Base-by-base conservation (phyloP, 495 filamentous ascomycete species). In the Aspergillus incahuasiensis region DNA sequence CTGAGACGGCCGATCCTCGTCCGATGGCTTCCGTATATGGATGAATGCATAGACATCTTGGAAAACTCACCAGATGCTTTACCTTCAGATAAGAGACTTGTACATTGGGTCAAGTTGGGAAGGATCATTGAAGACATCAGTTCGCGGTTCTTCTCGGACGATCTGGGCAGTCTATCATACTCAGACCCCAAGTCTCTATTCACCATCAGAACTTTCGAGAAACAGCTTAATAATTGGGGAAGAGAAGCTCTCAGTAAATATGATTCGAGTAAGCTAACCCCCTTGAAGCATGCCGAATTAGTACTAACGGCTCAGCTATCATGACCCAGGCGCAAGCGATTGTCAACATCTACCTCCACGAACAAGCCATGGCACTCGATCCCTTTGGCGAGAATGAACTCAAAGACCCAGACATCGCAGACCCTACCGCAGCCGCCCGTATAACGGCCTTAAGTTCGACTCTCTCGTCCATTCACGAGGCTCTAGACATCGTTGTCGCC, bases 91-190 rank as follows among this genome's bases (percentile, higher is more conserved):
- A 83, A 76, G 59, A 73, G 80, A 7, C 70, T 96, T 13, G 82
- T 86, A 50, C 87, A 92, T 57, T 85, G 89, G 74, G 82, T 91
- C 6, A 87, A 83, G 63, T 78, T 90, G 34, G 89, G 88, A 47
- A 83, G 82, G 51, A 84, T 96, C 34, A 87, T 87, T 19, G 92
- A 97, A 59, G 89, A 95, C 50, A 79, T 92, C 35, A 85, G 86
- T 7, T 72, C 79, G 15, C 82, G 88, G 54, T 90, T 96, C 54
- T 82, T 81, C 2, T 82, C 88, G 68, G 92, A 96, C 62, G 88
- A 95, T 40, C 75, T 84, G 0, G 72, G 75, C 0, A 74, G 73
- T 43, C 69, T 87, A 6, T 81, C 83, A n/a, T 83, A 96, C 32
- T 76, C 84, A 0, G 90, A 96, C 55, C 73, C 80, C 3, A 89